These are phyloP conservation scores for Cajanus cajan DNA, from an alignment of 306 rosid species.

Conservation along the genomic window DNA sequence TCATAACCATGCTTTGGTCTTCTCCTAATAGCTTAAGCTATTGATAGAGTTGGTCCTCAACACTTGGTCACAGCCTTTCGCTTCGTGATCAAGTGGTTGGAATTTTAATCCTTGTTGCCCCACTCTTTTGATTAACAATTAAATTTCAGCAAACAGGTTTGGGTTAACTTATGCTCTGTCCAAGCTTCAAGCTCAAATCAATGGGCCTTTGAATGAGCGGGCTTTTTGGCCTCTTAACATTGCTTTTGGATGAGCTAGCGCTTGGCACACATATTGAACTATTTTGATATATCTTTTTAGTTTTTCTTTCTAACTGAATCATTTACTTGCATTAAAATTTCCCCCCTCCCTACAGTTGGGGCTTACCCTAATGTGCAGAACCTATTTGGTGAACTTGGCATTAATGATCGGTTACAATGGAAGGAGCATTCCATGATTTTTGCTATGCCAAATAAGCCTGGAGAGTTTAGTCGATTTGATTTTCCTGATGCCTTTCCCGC, in stretches of 20 bases:
- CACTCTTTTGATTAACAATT: not conserved
- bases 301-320: constrained; percentile 10
- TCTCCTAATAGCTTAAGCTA: too few species aligned
- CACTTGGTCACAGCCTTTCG: too few species aligned
- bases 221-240: constrained; percentile 9
- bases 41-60: too few species aligned
- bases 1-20: too few species aligned
- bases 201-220: not conserved
- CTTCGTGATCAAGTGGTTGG: too few species aligned
- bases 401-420: constrained; percentile 95
- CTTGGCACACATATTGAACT: constrained; percentile 6
- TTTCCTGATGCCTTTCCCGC: constrained; percentile 81
- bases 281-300: not conserved
- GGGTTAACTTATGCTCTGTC: not conserved
- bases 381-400: constrained; percentile 93
- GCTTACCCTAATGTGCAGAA: constrained; percentile 96
- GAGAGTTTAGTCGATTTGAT: constrained; percentile 95
- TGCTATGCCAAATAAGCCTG: constrained; percentile 97
- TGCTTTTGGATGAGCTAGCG: not conserved
- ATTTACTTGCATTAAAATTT: constrained; percentile 23
- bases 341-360: constrained; percentile 61
- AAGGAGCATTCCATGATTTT: constrained; percentile 98
- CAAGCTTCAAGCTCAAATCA: too few species aligned
- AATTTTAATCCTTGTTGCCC: constrained; percentile 10
- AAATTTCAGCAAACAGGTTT: not conserved